These are phyloP conservation scores for Boletus reticulatus DNA, from an alignment of 768 basidiomycete genomes.

Conservation along the genomic window DNA sequence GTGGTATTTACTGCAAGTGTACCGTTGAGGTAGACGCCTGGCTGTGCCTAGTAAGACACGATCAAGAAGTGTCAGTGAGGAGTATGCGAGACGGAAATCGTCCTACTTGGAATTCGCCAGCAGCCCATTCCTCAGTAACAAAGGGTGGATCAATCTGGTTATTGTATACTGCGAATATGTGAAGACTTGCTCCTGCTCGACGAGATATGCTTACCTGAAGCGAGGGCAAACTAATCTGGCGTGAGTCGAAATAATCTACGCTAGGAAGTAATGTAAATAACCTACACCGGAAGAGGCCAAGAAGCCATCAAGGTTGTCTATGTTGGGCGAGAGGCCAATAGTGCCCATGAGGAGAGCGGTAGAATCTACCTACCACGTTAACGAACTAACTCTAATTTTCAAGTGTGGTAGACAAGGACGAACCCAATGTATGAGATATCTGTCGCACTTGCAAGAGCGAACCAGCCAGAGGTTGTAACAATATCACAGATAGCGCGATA, in stretches of 20 bases:
- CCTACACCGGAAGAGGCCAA: slow-evolving; percentile 58
- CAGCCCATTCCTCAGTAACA: slow-evolving; percentile 49
- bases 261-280: slow-evolving; percentile 3
- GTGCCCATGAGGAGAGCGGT: slow-evolving; percentile 40
- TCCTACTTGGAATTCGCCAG: slow-evolving; percentile 48
- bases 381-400: not conserved
- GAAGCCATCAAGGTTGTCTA: slow-evolving; percentile 48
- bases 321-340: slow-evolving; percentile 45
- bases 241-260: not conserved
- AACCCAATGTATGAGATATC: slow-evolving; percentile 16
- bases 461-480: slow-evolving; percentile 59
- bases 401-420: slow-evolving; percentile 8
- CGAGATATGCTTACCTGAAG: slow-evolving; percentile 21
- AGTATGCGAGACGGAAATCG: slow-evolving; percentile 4
- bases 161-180: slow-evolving; percentile 29
- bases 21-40: slow-evolving; percentile 46
- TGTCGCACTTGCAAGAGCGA: slow-evolving; percentile 30
- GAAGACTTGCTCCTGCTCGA: not conserved
- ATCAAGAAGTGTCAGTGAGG: not conserved
- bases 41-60: slow-evolving; percentile 38
- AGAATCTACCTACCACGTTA: slow-evolving; percentile 27
- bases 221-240: slow-evolving; percentile 33
- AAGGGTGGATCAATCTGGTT: slow-evolving; percentile 58
- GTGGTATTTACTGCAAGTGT: slow-evolving; percentile 52
- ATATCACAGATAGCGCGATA: slow-evolving; percentile 42